Evolutionary conservation across 495 filamentous ascomycete species (phyloP).

Genomic region (Oidiodendron maius): DNA sequence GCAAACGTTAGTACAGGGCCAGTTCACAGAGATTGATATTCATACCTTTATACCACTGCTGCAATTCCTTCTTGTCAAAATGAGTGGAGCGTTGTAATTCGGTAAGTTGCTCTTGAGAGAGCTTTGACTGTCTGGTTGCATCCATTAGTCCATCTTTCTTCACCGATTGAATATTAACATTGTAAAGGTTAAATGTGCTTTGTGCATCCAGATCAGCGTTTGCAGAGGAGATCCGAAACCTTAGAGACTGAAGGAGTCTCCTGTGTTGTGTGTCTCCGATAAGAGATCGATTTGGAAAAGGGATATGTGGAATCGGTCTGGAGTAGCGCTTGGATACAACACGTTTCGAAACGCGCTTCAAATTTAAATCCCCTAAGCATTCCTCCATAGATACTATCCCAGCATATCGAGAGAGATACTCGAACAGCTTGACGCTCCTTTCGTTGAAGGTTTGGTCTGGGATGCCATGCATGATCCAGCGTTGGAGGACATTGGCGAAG

Average conservation of each 20-base stretch:
- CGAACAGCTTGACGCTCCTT: background rate
- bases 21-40: constrained; percentile 1
- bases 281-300: background rate
- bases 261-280: background rate
- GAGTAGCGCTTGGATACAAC: background rate
- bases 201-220: no score
- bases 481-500: background rate
- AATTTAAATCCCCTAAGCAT: background rate
- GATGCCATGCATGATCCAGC: background rate
- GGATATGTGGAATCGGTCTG: background rate
- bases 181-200: no score
- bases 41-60: constrained; percentile 99
- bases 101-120: constrained; percentile 87
- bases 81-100: constrained; percentile 95
- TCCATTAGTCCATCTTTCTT: background rate
- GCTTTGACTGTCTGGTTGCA: constrained; percentile 20
- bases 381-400: background rate
- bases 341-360: background rate
- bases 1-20: constrained; percentile 6
- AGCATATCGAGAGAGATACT: background rate
- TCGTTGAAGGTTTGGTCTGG: background rate
- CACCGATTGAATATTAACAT: no score
- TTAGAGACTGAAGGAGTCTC: background rate
- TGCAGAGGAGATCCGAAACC: background rate
- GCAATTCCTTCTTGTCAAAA: constrained; percentile 99